These are phyloP conservation scores for Blakeslea trispora DNA, from an alignment of 371 early-diverging fungal species.

Conservation along the genomic window DNA sequence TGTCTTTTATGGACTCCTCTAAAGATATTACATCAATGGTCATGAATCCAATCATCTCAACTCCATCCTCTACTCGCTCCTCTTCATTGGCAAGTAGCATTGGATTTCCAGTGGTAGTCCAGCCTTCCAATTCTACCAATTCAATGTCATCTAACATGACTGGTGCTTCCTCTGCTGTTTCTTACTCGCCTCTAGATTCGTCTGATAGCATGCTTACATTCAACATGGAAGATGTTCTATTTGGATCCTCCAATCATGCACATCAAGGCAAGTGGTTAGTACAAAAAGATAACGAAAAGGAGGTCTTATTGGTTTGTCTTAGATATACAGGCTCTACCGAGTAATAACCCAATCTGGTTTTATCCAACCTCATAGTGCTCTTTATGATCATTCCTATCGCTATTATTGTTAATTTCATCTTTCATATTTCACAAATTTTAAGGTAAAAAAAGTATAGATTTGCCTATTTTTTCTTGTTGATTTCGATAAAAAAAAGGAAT, in stretches of 20 bases:
- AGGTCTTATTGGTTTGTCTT: not conserved
- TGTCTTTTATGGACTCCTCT: not conserved
- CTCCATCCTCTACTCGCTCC: conserved; percentile 11
- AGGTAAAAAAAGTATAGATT: no score
- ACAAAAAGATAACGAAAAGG: not conserved
- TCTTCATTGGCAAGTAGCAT: conserved; percentile 8
- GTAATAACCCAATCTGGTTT: not conserved
- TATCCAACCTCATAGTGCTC: not conserved
- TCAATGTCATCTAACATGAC: conserved; percentile 15
- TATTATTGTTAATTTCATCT: no score
- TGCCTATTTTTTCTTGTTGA: no score
- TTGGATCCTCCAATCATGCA: not conserved
- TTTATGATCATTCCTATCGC: no score
- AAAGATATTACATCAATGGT: not conserved
- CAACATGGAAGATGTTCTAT: conserved; percentile 16
- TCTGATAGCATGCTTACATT: conserved; percentile 20
- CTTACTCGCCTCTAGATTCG: conserved; percentile 18
- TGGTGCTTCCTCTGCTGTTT: conserved; percentile 10
- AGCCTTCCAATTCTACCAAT: conserved; percentile 19
- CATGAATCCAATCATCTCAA: not conserved
- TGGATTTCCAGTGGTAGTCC: conserved; percentile 10
- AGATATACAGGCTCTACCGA: not conserved
- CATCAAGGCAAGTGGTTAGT: conserved; percentile 6
- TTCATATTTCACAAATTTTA: no score
- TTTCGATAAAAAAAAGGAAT: no score